Evolutionary conservation across 257 asterid species (phyloP), one percentile per base, ranked within the genome.

Genomic region (Ophiorrhiza pumila): DNA sequence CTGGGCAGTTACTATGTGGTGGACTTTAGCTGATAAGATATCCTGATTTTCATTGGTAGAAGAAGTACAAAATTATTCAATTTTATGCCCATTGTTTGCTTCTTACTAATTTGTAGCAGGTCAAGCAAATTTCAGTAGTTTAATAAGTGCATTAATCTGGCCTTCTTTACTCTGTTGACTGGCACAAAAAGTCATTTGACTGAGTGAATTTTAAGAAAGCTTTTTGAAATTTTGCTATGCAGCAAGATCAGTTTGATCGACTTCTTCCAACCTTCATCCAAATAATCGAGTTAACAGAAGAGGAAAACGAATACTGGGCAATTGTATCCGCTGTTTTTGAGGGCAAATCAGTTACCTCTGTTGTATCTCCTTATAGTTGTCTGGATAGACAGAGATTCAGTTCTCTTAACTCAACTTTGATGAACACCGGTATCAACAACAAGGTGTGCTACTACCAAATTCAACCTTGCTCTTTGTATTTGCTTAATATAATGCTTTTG

Each of bases 201-300:
- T 76, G 27, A 47, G 46, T 53, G 62, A 56, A 35, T 42, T n/a
- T 23, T 74, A 70, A 32, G 29, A 35, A 13, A 4, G 39, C 58
- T 53, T 63, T 2, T 57, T 57, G 57, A n/a, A 56, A 25, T 81
- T 71, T 27, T 69, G 57, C 77, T 49, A 58, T 71, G 78, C 95
- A 94, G 98, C 91, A 90, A 90, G 98, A 94, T 81, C 97, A 91
- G 74, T 94, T 94, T 80, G 81, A 86, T 84, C 90, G 97, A 39
- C 80, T 86, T 55, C 65, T 90, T 76, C 97, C 99, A 5, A 94
- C 97, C 68, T 94, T 87, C 86, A 91, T 94, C 88, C 97, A 91
- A 90, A 81, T 94, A 69, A 86, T 90, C 77, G 97, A 91, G 81
- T 77, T 89, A 83, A 86, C 96, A 11, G 95, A 88, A 76, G 97